Evolutionary conservation across 371 early-diverging fungal species (phyloP).

Genomic region (Mucor lusitanicus): DNA sequence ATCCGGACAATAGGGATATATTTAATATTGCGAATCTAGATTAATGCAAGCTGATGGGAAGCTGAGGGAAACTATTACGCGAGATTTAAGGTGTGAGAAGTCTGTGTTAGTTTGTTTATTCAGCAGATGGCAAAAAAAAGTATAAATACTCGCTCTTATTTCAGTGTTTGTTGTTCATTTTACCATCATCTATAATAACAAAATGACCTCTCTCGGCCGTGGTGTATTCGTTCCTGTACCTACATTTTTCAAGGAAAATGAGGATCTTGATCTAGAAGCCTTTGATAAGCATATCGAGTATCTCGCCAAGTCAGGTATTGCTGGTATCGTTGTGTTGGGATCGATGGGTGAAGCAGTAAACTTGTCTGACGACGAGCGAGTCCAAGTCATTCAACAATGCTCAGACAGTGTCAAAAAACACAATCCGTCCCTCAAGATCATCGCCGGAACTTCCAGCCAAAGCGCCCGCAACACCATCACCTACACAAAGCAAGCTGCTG

Average conservation of each 20-base stretch:
- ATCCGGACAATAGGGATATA: slow-evolving; percentile 7
- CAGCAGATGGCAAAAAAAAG: background rate
- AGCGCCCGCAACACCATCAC: slow-evolving; percentile 40
- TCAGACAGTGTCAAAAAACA: slow-evolving; percentile 28
- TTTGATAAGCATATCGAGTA: slow-evolving; percentile 43
- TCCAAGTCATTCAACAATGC: slow-evolving; percentile 28
- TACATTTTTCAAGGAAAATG: slow-evolving; percentile 47
- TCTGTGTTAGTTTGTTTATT: background rate
- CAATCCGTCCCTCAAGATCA: slow-evolving; percentile 32
- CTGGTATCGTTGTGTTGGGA: slow-evolving; percentile 48
- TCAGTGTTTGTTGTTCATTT: background rate
- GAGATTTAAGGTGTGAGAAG: background rate
- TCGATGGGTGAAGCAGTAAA: slow-evolving; percentile 53
- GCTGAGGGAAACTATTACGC: background rate
- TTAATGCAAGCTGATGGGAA: slow-evolving; percentile 5
- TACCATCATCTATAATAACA: background rate
- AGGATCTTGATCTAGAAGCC: slow-evolving; percentile 45
- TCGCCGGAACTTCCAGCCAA: slow-evolving; percentile 43
- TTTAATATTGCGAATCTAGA: background rate
- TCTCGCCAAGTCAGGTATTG: slow-evolving; percentile 40
- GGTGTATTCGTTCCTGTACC: slow-evolving; percentile 52
- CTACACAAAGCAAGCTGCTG: slow-evolving; percentile 35
- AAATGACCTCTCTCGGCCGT: slow-evolving; percentile 26
- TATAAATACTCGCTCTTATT: background rate
- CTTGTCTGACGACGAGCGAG: slow-evolving; percentile 41